These are phyloP conservation scores for Phlebiopsis flavidoalba DNA, from an alignment of 768 basidiomycete genomes.

Conservation along the genomic window DNA sequence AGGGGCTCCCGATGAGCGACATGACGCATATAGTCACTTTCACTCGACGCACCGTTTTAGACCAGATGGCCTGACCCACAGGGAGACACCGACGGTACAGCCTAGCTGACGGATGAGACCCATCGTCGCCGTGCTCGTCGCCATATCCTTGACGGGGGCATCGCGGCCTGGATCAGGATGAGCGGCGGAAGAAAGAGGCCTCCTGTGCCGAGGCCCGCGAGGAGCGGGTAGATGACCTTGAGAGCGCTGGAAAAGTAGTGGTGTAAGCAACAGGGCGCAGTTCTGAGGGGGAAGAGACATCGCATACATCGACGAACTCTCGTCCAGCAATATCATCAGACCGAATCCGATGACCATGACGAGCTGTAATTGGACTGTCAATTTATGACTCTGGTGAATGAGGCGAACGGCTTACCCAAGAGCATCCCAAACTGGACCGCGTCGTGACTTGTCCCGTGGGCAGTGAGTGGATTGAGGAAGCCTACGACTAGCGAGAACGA, in stretches of 20 bases:
- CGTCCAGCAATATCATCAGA: slow-evolving; percentile 32
- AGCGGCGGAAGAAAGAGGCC: slow-evolving; percentile 33
- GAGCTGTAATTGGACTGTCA: not conserved
- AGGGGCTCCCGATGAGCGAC: not conserved
- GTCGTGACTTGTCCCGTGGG: no score
- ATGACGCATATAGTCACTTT: not conserved
- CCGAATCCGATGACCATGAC: slow-evolving; percentile 31
- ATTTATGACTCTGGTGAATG: no score
- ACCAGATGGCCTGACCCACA: slow-evolving; percentile 22
- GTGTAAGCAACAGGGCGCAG: not conserved
- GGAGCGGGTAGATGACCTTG: slow-evolving; percentile 28
- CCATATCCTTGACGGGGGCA: slow-evolving; percentile 45
- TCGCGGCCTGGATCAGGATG: slow-evolving; percentile 36
- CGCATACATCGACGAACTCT: slow-evolving; percentile 25
- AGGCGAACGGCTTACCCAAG: slow-evolving; percentile 6
- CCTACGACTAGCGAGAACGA: slow-evolving; percentile 21
- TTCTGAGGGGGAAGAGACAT: not conserved
- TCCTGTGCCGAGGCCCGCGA: slow-evolving; percentile 30
- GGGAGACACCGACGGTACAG: slow-evolving; percentile 21
- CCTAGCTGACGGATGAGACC: slow-evolving; percentile 22
- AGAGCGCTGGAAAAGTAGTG: slow-evolving; percentile 20
- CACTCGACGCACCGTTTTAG: slow-evolving; percentile 7
- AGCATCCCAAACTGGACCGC: slow-evolving; percentile 27
- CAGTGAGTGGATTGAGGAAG: no score
- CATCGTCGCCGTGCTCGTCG: slow-evolving; percentile 34